Base-by-base conservation (phyloP, 1,139 yeast species). In the Nakaseomyces delphensis region DNA sequence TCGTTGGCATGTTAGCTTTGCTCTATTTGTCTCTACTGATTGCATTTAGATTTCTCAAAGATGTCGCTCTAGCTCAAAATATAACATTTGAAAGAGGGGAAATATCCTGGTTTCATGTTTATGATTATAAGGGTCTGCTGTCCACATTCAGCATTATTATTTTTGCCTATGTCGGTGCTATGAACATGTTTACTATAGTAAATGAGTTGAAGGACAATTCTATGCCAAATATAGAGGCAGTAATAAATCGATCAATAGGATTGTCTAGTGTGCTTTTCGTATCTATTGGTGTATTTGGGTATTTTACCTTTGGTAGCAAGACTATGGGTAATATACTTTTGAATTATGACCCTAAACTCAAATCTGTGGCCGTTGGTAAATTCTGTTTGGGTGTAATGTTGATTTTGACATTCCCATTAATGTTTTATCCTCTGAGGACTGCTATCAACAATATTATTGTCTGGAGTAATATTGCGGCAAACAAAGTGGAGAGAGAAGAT, bases 91-190 rank as follows among this genome's bases (percentile, higher is more conserved):
- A 35, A 9, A 49, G 57, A 29, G 95, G 95, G 0, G 69, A 71
- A 2, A 59, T 85, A 29, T 67, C 71, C 16, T 64, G 75, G 54
- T 62, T 74, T 45, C 53, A 59, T 27, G 86, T 94, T 1, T 71
- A 77, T 20, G 73, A 76, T 24, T 49, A 71, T 18, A 64, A 75
- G n/a, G 79, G 80, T 0, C 71, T 87, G 10, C 71, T 86, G 44
- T 76, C 87, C 28, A 81, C 95, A 4, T 77, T 91, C 55, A 94
- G 96, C n/a, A 83, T 91, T 51, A 77, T 91, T 45, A 83, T 91
- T 14, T 86, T 93, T 67, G 97, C 97, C 3, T 93, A 78, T 63
- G 89, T 97, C 0, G 94, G 97, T 48, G 94, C 91, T 51, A 96
- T 91, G 67, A 91, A 82, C 62, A 83, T 91, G 79, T 89, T 84